Evolutionary conservation across 371 early-diverging fungal genomes (phyloP), one percentile per base, ranked within the genome.

Genomic region (Mucor saturninus): DNA sequence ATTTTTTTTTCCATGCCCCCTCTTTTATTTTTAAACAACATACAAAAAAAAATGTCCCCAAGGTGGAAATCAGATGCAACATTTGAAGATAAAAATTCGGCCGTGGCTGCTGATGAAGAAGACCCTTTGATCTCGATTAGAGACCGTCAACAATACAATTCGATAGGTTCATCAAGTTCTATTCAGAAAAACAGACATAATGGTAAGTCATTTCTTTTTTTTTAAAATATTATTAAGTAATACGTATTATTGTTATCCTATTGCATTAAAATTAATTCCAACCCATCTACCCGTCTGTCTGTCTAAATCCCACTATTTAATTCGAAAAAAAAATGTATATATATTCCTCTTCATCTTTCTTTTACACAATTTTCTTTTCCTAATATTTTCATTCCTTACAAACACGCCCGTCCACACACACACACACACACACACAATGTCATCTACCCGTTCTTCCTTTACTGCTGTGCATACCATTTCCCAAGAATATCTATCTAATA

Each of bases 361-460:
- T 29, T 9, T 42, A n/a, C 37, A n/a, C 43, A 32, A 4, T 53
- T 14, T 61, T 32, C 8, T 52, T 15, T 43, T 32, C 21, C 5
- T 35, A 9, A 15, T 35, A 31, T 6, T 52, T 43, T 45, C 4
- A 46, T 46, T 46, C 15, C 6, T 46, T 21, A 21, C 21, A 46
- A 5, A 21, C 21, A 21, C 10, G n/a, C 8, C 40, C 40, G 8
- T 39, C 8, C 2, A 39, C 14, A 21, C 21, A 21, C 14, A 40
- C 8, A 40, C 40, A 40, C 14, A 13, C 15, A 14, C 14, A 43
- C 21, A 32, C 28, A 28, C 29, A 30, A 65, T 60, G 61, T 61
- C 67, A 10, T 66, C 57, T 39, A 37, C 56, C 15, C 54, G 59
- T 31, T 66, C 67, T 9, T 66, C 61, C 35, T 5, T 56, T 30